Percentiles rank a stretch among this genome's conserved stretches.
These are phyloP conservation scores for Lumnitzera racemosa DNA, from an alignment of 345 rosid genomes.

Conservation along the genomic window DNA sequence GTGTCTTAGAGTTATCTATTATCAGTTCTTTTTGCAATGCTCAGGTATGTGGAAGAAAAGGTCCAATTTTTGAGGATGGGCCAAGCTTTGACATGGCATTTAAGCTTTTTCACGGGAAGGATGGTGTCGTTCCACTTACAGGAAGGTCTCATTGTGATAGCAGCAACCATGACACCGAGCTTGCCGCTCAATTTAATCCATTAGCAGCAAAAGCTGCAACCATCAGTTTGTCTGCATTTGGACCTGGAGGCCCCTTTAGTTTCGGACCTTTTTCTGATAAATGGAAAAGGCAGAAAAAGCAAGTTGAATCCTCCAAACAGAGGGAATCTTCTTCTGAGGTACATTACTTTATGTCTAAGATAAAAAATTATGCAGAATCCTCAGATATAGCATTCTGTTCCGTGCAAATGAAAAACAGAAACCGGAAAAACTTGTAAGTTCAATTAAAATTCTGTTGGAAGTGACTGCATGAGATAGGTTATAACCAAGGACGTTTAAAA, in stretches of 20 bases:
- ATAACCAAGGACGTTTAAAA: no score
- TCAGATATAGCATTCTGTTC: background rate
- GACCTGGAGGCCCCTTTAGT: constrained; percentile 68
- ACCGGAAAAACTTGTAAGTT: background rate
- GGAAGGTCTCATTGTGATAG: constrained; percentile 21
- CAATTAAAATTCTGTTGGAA: no score
- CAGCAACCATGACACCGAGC: constrained; percentile 21
- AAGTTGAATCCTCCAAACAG: constrained; percentile 42
- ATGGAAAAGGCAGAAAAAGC: constrained; percentile 58
- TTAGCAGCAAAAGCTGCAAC: constrained; percentile 62
- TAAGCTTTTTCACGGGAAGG: constrained; percentile 78
- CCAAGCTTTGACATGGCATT: constrained; percentile 63
- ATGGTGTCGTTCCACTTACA: constrained; percentile 75
- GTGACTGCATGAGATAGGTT: no score
- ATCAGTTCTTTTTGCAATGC: background rate
- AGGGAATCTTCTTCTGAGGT: constrained; percentile 55
- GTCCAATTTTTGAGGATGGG: constrained; percentile 92
- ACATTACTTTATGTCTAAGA: constrained; percentile 2
- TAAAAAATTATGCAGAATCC: background rate
- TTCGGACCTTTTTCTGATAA: constrained; percentile 60
- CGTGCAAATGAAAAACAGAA: background rate
- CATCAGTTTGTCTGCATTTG: constrained; percentile 75
- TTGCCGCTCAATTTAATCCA: constrained; percentile 59
- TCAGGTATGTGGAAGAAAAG: constrained; percentile 52
- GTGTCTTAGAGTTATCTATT: no score